Evolutionary conservation across 495 filamentous ascomycete genomes (phyloP).

Genomic region (Staphylotrichum longicolle): DNA sequence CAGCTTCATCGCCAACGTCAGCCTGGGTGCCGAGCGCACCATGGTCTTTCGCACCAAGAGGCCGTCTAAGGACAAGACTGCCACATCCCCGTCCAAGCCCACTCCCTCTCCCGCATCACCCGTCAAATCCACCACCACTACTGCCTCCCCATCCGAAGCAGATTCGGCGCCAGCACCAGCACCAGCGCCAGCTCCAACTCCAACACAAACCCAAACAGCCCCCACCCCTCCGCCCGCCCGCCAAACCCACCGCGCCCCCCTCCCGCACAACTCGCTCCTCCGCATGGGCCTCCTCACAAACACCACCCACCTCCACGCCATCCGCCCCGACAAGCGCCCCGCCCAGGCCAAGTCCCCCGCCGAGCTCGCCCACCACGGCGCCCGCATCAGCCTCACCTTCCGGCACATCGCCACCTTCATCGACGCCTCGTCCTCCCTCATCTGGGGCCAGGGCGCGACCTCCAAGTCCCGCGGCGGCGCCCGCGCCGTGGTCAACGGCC

Average conservation of each 20-base stretch:
- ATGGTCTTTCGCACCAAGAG: slow-evolving; percentile 90
- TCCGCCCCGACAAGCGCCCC: slow-evolving; percentile 79
- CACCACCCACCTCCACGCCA: slow-evolving; percentile 82
- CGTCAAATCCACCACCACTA: neutral
- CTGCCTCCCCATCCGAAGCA: neutral
- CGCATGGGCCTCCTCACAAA: slow-evolving; percentile 81
- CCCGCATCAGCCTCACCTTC: slow-evolving; percentile 91
- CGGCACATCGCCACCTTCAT: slow-evolving; percentile 85
- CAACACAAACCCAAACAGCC: slow-evolving; percentile 2
- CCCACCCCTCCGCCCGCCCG: slow-evolving; percentile 16
- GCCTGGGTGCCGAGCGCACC: slow-evolving; percentile 82
- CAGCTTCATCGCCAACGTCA: slow-evolving; percentile 87
- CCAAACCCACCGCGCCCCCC: slow-evolving; percentile 57
- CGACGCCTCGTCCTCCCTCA: slow-evolving; percentile 55
- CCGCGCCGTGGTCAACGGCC: slow-evolving; percentile 63
- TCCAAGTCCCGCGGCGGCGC: slow-evolving; percentile 61
- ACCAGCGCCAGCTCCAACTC: neutral
- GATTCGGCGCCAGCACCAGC: neutral
- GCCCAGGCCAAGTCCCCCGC: slow-evolving; percentile 59
- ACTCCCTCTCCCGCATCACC: neutral
- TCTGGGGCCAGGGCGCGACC: slow-evolving; percentile 91
- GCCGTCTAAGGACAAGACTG: slow-evolving; percentile 34
- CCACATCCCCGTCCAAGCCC: slow-evolving; percentile 2
- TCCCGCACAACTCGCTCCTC: slow-evolving; percentile 89
- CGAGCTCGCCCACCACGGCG: slow-evolving; percentile 69